A percentile compares a stretch with the other conserved stretches of the same genome.
These are phyloP conservation scores for Trichomonascus vanleenenianus DNA, from an alignment of 805 yeast genomes.

Conservation along the genomic window DNA sequence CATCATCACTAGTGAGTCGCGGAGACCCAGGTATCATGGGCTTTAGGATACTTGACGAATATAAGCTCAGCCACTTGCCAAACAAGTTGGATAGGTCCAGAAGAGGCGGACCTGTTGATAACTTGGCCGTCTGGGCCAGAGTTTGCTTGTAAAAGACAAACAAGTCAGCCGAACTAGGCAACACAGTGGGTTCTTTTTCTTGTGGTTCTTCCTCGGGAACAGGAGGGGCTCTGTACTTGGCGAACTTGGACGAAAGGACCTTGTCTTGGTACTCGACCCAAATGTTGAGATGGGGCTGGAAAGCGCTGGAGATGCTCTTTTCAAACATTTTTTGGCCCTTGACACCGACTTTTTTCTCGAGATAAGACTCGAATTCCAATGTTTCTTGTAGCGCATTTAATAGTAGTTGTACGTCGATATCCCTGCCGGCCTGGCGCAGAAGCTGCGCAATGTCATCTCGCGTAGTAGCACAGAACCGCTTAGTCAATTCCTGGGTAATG, in stretches of 20 bases:
- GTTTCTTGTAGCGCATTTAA: constrained; percentile 67
- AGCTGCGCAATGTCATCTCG: constrained; percentile 54
- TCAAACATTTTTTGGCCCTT: constrained; percentile 24
- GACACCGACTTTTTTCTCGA: constrained; percentile 37
- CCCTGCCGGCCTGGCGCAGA: constrained; percentile 34
- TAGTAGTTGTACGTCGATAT: constrained; percentile 54
- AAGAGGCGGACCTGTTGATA: constrained; percentile 40
- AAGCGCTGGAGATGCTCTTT: constrained; percentile 50
- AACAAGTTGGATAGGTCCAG: constrained; percentile 50
- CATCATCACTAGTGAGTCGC: constrained; percentile 42
- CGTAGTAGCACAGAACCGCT: constrained; percentile 61
- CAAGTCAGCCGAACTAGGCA: constrained; percentile 81
- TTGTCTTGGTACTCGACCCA: constrained; percentile 87
- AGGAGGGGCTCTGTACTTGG: constrained; percentile 43
- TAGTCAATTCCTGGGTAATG: constrained; percentile 53
- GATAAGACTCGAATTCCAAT: constrained; percentile 70
- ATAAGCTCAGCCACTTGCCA: constrained; percentile 55
- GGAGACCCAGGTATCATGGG: constrained; percentile 38
- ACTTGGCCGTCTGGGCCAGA: constrained; percentile 57
- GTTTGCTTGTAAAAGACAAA: constrained; percentile 71
- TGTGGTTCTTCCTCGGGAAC: constrained; percentile 39
- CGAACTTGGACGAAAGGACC: constrained; percentile 49
- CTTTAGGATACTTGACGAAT: constrained; percentile 43
- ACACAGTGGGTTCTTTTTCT: constrained; percentile 45
- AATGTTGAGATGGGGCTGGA: constrained; percentile 75